phyloP scores from a whole-genome alignment of 2,329 filamentous ascomycete genomes.

The Epichloe sp. region DNA sequence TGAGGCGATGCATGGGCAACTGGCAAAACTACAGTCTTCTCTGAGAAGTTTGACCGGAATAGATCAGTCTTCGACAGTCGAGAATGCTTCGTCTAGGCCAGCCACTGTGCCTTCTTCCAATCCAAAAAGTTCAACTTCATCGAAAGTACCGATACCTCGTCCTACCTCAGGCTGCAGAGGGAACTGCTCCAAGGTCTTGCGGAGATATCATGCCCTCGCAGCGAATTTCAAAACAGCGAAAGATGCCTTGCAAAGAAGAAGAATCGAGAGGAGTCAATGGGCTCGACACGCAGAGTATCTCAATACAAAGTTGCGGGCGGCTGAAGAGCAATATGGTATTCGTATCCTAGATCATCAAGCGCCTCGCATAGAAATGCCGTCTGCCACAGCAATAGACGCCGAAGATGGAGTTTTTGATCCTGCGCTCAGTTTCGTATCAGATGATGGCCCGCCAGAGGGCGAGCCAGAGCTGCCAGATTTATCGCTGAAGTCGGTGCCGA shows the following conservation, averaged over 20 bases:
- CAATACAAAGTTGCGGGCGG: slow-evolving; percentile 27
- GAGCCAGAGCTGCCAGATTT: slow-evolving; percentile 3
- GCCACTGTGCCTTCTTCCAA: neutral
- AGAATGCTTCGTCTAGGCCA: neutral
- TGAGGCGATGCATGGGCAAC: slow-evolving; percentile 23
- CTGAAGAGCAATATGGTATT: slow-evolving; percentile 26
- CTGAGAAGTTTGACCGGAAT: neutral
- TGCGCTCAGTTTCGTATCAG: slow-evolving; percentile 3
- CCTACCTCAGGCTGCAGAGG: slow-evolving; percentile 14
- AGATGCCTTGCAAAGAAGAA: slow-evolving; percentile 25
- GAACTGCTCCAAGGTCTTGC: slow-evolving; percentile 22
- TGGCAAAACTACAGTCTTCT: slow-evolving; percentile 10
- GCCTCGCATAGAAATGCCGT: slow-evolving; percentile 1
- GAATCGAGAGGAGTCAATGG: slow-evolving; percentile 32
- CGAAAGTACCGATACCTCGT: slow-evolving; percentile 9
- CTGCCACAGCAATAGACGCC: slow-evolving; percentile 2
- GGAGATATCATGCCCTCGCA: slow-evolving; percentile 27
- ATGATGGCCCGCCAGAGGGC: neutral
- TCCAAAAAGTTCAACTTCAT: neutral
- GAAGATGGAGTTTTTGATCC: slow-evolving; percentile 1
- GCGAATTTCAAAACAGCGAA: slow-evolving; percentile 28
- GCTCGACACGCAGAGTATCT: slow-evolving; percentile 29
- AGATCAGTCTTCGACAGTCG: neutral
- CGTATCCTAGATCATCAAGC: slow-evolving; percentile 13
- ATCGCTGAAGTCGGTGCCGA: neutral